Conservation (phyloP, 768 basidiomycete species). For the Boletus sp. region DNA sequence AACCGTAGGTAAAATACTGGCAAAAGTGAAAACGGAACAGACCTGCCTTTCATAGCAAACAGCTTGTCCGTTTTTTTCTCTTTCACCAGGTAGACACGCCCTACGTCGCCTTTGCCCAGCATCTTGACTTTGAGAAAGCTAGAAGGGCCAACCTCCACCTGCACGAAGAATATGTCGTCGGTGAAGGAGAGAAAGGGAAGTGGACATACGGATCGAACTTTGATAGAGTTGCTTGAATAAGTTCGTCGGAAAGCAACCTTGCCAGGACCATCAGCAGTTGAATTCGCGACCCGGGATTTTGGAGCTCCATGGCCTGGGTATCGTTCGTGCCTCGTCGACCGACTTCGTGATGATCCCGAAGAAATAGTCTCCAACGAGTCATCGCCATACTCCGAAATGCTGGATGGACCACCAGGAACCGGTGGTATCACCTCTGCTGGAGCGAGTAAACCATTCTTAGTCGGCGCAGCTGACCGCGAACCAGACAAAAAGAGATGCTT, state of each 20-base stretch:
- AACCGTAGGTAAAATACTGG: conserved; percentile 25
- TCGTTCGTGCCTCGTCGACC: conserved; percentile 42
- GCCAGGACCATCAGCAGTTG: conserved; percentile 47
- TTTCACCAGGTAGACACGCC: conserved; percentile 94
- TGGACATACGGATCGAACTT: conserved; percentile 72
- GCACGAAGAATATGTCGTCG: conserved; percentile 5
- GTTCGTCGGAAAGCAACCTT: conserved; percentile 84
- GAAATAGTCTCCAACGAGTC: conserved; percentile 78
- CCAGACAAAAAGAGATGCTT: conserved; percentile 79
- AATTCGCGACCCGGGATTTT: conserved; percentile 46
- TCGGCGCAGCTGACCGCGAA: conserved; percentile 55
- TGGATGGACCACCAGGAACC: conserved; percentile 45
- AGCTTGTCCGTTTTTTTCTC: conserved; percentile 97
- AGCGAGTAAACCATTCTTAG: conserved; percentile 76
- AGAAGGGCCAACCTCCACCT: conserved; percentile 92
- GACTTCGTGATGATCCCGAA: conserved; percentile 66
- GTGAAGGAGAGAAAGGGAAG: background rate
- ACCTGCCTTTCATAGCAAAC: conserved; percentile 98
- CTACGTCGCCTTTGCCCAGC: conserved; percentile 98
- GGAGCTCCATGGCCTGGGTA: conserved; percentile 24
- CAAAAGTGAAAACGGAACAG: conserved; percentile 1
- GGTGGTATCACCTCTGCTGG: conserved; percentile 62
- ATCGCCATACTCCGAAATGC: conserved; percentile 54
- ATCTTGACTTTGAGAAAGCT: conserved; percentile 97
- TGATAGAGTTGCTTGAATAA: conserved; percentile 97